Percentiles rank a stretch among this genome's conserved stretches.
phyloP scores from a whole-genome alignment of 2,329 filamentous ascomycete species.

The Colletotrichum abscissum region DNA sequence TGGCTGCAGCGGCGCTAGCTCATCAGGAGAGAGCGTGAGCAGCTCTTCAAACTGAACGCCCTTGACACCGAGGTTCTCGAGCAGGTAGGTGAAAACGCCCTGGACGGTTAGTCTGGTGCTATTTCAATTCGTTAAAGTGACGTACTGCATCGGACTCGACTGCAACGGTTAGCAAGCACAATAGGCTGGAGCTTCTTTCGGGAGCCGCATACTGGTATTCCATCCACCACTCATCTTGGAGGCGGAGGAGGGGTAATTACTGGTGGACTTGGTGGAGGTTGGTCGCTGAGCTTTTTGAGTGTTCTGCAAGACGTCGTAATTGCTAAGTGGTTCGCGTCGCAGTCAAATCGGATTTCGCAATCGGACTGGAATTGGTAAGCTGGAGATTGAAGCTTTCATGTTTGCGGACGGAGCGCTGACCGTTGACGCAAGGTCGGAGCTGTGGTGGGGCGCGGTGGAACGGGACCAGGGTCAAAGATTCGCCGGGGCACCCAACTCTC shows the following conservation, averaged over 20 bases:
- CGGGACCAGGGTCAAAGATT: constrained; percentile 32
- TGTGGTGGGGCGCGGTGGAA: constrained; percentile 20
- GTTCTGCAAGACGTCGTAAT: not conserved
- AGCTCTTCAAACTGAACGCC: constrained; percentile 98
- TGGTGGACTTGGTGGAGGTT: not conserved
- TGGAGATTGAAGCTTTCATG: not conserved
- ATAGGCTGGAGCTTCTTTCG: not conserved
- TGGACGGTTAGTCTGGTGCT: constrained; percentile 40
- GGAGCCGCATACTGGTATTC: constrained; percentile 79
- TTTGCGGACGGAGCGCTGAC: not conserved
- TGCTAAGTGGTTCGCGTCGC: not conserved
- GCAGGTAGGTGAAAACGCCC: constrained; percentile 97
- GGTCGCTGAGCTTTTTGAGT: not conserved
- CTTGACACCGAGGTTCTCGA: constrained; percentile 90
- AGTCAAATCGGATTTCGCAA: not conserved
- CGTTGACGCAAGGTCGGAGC: constrained; percentile 28
- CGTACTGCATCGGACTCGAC: constrained; percentile 94
- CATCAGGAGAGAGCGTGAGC: constrained; percentile 84
- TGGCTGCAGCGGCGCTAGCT: constrained; percentile 76
- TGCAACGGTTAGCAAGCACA: constrained; percentile 42
- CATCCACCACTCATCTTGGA: constrained; percentile 81
- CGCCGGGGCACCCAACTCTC: constrained; percentile 4
- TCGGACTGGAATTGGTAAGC: constrained; percentile 27
- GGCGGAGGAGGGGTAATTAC: not conserved
- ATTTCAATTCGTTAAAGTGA: not conserved